phyloP scores from a whole-genome alignment of 768 basidiomycete species.

The Pulveroboletus sp. region DNA sequence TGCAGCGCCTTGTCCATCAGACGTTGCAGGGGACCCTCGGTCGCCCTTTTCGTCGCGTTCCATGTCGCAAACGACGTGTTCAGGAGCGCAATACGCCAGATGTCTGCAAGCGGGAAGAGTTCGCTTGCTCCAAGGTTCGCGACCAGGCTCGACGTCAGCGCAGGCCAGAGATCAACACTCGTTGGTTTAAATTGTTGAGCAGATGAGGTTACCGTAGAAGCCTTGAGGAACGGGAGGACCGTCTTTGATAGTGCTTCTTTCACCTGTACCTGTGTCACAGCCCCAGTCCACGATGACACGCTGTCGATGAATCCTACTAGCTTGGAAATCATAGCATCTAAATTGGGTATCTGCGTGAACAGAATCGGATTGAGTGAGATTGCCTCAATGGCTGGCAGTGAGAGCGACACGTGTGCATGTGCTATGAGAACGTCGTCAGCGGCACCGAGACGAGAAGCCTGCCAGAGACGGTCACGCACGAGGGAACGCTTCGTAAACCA shows the following conservation, averaged over 20 bases:
- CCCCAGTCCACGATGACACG: slow-evolving; percentile 33
- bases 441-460: neutral
- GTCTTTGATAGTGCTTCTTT: slow-evolving; percentile 45
- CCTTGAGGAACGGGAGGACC: slow-evolving; percentile 63
- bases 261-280: slow-evolving; percentile 31
- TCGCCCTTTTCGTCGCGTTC: slow-evolving; percentile 32
- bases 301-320: slow-evolving; percentile 58
- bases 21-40: slow-evolving; percentile 39
- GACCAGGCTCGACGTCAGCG: slow-evolving; percentile 40
- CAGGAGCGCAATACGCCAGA: slow-evolving; percentile 76
- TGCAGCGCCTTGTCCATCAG: slow-evolving; percentile 46
- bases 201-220: slow-evolving; percentile 35
- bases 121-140: slow-evolving; percentile 45
- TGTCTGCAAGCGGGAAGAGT: slow-evolving; percentile 78
- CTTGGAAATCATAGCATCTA: slow-evolving; percentile 62
- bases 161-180: slow-evolving; percentile 45
- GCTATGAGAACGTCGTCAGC: slow-evolving; percentile 40
- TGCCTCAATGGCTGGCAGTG: slow-evolving; percentile 55
- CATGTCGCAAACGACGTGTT: slow-evolving; percentile 54
- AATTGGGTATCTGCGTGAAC: slow-evolving; percentile 63
- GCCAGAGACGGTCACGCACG: slow-evolving; percentile 44
- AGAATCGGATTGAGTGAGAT: slow-evolving; percentile 72
- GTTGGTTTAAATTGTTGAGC: slow-evolving; percentile 30
- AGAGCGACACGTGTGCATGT: slow-evolving; percentile 64
- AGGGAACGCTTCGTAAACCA: slow-evolving; percentile 75